A percentile compares a stretch with the other conserved stretches of the same genome.
phyloP scores from a whole-genome alignment of 2,329 filamentous ascomycete species.

The Alternaria consortialis region DNA sequence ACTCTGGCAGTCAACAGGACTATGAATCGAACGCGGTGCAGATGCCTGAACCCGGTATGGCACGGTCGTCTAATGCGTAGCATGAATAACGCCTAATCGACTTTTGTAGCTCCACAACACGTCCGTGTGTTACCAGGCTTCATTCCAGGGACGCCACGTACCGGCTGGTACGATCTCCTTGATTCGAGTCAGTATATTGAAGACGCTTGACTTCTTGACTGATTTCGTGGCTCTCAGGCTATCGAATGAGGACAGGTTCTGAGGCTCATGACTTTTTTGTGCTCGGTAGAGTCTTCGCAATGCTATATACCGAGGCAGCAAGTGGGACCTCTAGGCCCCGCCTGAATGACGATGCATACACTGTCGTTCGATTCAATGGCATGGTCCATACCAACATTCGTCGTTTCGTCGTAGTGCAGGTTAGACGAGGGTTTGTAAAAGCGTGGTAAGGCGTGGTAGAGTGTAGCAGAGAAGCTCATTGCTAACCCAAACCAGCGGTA shows the following conservation, averaged over 20 bases:
- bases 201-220: no score
- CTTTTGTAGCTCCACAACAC: background rate
- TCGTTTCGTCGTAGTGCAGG: conserved; percentile 36
- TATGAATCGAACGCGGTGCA: background rate
- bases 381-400: conserved; percentile 35
- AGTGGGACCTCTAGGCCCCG: conserved; percentile 1
- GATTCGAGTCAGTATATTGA: conserved; percentile 13
- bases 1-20: background rate
- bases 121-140: background rate
- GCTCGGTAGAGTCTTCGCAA: conserved; percentile 32
- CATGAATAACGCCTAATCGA: background rate
- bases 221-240: no score
- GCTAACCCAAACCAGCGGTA: conserved; percentile 38
- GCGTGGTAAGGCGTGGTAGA: conserved; percentile 34
- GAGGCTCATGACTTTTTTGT: conserved; percentile 31
- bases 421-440: conserved; percentile 30
- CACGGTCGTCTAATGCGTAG: no score
- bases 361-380: conserved; percentile 24
- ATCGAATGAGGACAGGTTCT: conserved; percentile 26
- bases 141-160: conserved; percentile 7
- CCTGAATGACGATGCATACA: conserved; percentile 14
- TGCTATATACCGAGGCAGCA: conserved; percentile 30
- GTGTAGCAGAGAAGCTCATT: no score
- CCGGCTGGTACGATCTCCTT: conserved; percentile 16
- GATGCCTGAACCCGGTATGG: conserved; percentile 5